phyloP scores from a whole-genome alignment of 2,329 filamentous ascomycete genomes.

The Drechslerella dactyloides region DNA sequence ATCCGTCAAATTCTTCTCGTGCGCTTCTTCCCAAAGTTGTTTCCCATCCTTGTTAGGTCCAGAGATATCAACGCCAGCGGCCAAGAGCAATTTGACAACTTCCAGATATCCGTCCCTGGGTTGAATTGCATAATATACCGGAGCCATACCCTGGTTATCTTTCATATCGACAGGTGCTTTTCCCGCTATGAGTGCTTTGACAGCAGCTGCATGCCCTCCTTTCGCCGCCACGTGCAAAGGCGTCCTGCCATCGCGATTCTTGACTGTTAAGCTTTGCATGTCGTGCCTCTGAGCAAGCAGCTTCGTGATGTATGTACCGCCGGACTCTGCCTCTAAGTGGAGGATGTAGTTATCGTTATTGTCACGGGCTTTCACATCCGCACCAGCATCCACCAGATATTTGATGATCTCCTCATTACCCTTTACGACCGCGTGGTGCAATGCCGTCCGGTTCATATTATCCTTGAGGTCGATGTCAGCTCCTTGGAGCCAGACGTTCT shows the following conservation, averaged over 20 bases:
- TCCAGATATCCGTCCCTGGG: conserved; percentile 18
- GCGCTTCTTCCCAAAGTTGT: background rate
- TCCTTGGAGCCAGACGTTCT: no score
- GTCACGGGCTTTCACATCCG: background rate
- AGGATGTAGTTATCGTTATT: background rate
- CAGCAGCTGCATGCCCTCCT: conserved; percentile 12
- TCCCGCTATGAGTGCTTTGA: conserved; percentile 16
- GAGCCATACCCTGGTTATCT: conserved; percentile 50
- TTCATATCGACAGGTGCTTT: conserved; percentile 51
- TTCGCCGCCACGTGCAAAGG: conserved; percentile 17
- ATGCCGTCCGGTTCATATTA: background rate
- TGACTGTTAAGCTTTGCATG: conserved; percentile 14
- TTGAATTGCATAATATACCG: conserved; percentile 47
- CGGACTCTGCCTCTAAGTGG: background rate
- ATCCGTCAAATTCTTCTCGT: background rate
- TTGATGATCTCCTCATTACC: conserved; percentile 48
- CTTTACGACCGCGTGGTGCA: conserved; percentile 43
- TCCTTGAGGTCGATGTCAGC: no score
- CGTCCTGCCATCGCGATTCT: conserved; percentile 1
- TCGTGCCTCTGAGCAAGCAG: conserved; percentile 12
- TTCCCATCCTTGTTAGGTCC: conserved; percentile 6
- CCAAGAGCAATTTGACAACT: conserved; percentile 27
- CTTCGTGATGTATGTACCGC: conserved; percentile 23
- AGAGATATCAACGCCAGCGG: background rate
- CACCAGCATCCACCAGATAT: conserved; percentile 31